Evolutionary conservation across 345 rosid species (phyloP).

Genomic region (Salix purpurea): DNA sequence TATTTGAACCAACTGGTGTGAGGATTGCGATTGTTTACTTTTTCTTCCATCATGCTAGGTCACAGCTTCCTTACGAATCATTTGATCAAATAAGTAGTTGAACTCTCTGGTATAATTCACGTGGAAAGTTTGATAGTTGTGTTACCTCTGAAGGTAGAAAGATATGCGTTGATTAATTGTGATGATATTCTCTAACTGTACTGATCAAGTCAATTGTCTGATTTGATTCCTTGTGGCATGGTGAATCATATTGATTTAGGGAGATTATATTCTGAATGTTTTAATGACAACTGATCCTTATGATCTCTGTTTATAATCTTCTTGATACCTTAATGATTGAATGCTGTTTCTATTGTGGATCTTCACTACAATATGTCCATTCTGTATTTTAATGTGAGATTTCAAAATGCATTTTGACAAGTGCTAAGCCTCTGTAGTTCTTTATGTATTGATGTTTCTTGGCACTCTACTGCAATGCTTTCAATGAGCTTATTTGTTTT

Average conservation of each 20-base stretch:
- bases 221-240: background rate
- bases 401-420: background rate
- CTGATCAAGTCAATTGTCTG: background rate
- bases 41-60: background rate
- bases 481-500: background rate
- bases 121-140: background rate
- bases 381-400: background rate
- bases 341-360: background rate
- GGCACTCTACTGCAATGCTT: background rate
- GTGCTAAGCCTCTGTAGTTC: background rate
- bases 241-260: background rate
- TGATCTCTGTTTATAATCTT: background rate
- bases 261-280: background rate
- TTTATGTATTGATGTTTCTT: background rate
- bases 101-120: too few species aligned
- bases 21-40: background rate
- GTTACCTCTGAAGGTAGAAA: background rate
- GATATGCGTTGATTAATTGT: background rate
- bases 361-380: background rate
- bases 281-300: background rate
- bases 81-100: background rate
- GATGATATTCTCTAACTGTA: background rate
- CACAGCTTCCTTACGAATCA: background rate
- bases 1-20: background rate
- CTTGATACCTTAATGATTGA: too few species aligned